Percentiles rank a stretch among this genome's conserved stretches.
Evolutionary conservation across 2,329 filamentous ascomycete genomes (phyloP).

Genomic region (Fusarium aywerte): DNA sequence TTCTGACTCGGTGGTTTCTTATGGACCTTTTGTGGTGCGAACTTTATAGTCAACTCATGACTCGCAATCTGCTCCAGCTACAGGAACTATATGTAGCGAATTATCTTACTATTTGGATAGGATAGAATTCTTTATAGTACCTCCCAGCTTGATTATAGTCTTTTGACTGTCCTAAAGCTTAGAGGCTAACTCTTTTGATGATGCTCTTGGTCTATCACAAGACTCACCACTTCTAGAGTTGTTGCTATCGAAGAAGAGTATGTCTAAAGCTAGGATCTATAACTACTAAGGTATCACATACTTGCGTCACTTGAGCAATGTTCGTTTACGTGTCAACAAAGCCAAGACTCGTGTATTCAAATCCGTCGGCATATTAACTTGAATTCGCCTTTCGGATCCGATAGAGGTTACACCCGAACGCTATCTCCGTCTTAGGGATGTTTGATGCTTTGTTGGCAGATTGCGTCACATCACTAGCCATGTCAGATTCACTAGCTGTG

Average conservation of each 20-base stretch:
- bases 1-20: too few relatives aligned
- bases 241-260: background rate
- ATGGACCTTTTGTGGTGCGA: too few relatives aligned
- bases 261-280: background rate
- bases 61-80: too few relatives aligned
- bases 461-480: slow-evolving; percentile 2
- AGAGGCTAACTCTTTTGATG: background rate
- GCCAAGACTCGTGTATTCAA: background rate
- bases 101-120: too few relatives aligned
- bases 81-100: too few relatives aligned
- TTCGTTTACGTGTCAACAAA: background rate
- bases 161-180: background rate
- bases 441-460: slow-evolving; percentile 6
- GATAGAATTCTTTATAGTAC: too few relatives aligned
- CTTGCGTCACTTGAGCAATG: background rate
- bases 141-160: too few relatives aligned
- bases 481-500: background rate
- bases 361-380: background rate
- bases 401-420: slow-evolving; percentile 5
- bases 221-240: background rate
- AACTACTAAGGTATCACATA: background rate
- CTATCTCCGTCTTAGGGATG: background rate
- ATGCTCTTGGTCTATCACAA: background rate
- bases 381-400: slow-evolving; percentile 16
- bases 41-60: too few relatives aligned